Conservation (phyloP, 345 rosid genomes). For the Pelargonium nanum region DNA sequence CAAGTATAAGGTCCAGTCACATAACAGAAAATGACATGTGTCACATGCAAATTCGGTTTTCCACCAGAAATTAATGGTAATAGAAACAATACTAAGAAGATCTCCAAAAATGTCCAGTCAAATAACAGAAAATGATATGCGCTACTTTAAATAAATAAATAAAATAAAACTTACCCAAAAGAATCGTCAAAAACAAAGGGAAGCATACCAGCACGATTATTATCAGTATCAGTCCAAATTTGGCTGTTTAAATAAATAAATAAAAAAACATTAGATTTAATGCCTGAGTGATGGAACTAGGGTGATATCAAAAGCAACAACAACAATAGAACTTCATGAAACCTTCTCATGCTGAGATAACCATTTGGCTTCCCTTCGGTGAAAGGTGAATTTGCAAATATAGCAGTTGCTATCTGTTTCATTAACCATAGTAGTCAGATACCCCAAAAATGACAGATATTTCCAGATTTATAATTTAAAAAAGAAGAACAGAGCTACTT, state of each 20-base stretch:
- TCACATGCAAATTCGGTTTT: too few species aligned
- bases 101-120: not conserved
- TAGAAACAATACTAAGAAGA: not conserved
- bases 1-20: too few species aligned
- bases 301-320: constrained; percentile 4
- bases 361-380: constrained; percentile 98
- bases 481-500: constrained; percentile 16
- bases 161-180: constrained; percentile 58
- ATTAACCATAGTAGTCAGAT: constrained; percentile 22
- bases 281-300: constrained; percentile 2
- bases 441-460: constrained; percentile 8
- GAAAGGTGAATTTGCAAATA: constrained; percentile 97
- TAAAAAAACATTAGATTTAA: not conserved
- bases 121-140: not conserved
- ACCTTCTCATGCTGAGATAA: constrained; percentile 98
- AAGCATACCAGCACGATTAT: constrained; percentile 85
- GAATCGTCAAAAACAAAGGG: constrained; percentile 91
- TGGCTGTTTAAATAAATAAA: constrained; percentile 51
- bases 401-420: constrained; percentile 92
- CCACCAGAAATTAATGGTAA: too few species aligned
- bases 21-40: too few species aligned
- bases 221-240: constrained; percentile 92
- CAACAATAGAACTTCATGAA: constrained; percentile 3
- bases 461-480: not conserved
- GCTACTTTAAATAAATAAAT: not conserved